phyloP scores from a whole-genome alignment of 331 rosid genomes.

The Ulmus americana region DNA sequence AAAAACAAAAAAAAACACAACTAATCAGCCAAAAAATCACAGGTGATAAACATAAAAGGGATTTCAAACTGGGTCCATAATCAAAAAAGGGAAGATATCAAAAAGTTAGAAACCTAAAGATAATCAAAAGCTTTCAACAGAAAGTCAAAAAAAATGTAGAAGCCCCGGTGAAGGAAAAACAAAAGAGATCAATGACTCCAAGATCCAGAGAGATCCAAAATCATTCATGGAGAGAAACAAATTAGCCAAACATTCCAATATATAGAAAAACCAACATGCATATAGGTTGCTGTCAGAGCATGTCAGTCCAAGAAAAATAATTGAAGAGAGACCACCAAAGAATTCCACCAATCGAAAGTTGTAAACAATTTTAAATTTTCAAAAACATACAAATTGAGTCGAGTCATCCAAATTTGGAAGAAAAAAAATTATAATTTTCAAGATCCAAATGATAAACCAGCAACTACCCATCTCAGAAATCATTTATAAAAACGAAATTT shows the following conservation, averaged over 20 bases:
- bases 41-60: conserved; percentile 13
- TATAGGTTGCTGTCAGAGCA: conserved; percentile 13
- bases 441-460: conserved; percentile 42
- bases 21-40: conserved; percentile 19
- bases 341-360: conserved; percentile 16
- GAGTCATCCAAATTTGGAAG: conserved; percentile 8
- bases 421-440: conserved; percentile 18
- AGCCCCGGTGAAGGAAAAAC: conserved; percentile 18
- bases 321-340: not conserved
- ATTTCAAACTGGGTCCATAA: conserved; percentile 18
- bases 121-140: conserved; percentile 7
- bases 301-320: conserved; percentile 20
- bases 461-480: conserved; percentile 6
- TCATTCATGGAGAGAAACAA: conserved; percentile 10
- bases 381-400: conserved; percentile 1
- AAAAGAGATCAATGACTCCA: conserved; percentile 12
- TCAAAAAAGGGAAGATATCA: conserved; percentile 2
- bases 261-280: not conserved
- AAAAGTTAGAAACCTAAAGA: conserved; percentile 3
- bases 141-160: conserved; percentile 8
- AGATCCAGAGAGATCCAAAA: conserved; percentile 38
- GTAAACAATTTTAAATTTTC: not conserved
- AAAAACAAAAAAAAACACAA: conserved; percentile 19
- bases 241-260: conserved; percentile 6
- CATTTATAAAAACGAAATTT: conserved; percentile 3